Conservation (phyloP, 1,139 yeast genomes). For the Yamadazyma friedrichii region DNA sequence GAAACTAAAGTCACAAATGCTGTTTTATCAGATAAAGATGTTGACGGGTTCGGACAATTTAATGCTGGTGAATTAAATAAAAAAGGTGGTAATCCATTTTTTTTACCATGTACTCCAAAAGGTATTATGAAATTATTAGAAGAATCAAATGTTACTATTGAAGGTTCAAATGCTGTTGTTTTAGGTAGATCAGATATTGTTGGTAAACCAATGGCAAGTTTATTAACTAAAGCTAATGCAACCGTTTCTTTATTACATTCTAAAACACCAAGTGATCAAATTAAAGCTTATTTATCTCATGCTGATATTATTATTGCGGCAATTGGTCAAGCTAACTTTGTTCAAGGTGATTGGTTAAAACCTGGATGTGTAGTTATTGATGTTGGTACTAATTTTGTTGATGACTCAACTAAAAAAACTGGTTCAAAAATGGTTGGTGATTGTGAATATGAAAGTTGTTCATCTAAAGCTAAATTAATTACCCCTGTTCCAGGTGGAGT, state of each 20-base stretch:
- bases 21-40: constrained; percentile 80
- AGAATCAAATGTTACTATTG: constrained; percentile 57
- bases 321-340: constrained; percentile 78
- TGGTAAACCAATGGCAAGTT: constrained; percentile 87
- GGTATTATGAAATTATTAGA: constrained; percentile 82
- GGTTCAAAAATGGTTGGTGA: constrained; percentile 93
- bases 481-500: constrained; percentile 99
- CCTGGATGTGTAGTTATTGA: constrained; percentile 85
- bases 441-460: constrained; percentile 74
- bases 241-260: constrained; percentile 87
- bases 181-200: constrained; percentile 96
- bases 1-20: constrained; percentile 78
- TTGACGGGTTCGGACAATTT: constrained; percentile 90
- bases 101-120: constrained; percentile 95
- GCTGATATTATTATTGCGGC: constrained; percentile 96
- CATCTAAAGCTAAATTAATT: constrained; percentile 65
- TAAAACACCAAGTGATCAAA: constrained; percentile 55
- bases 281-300: constrained; percentile 56
- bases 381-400: constrained; percentile 91
- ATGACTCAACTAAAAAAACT: constrained; percentile 71
- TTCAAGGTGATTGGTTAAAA: constrained; percentile 88
- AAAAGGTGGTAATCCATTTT: constrained; percentile 80
- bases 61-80: constrained; percentile 93
- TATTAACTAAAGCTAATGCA: constrained; percentile 76
- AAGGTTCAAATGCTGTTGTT: constrained; percentile 89